phyloP scores from a whole-genome alignment of 768 basidiomycete species.

The Amanita polypyramis region DNA sequence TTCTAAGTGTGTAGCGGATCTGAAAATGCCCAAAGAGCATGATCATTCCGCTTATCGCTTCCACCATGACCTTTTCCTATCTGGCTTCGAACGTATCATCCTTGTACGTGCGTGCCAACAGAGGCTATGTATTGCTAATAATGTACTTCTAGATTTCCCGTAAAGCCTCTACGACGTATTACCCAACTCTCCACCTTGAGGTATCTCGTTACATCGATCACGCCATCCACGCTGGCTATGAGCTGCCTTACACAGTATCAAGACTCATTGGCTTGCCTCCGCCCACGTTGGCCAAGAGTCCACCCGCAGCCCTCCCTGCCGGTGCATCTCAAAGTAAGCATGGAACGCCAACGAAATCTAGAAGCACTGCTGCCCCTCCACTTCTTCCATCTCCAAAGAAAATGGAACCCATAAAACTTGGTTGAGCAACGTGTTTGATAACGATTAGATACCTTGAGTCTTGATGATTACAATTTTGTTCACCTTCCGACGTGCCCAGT shows the following conservation, averaged over 20 bases:
- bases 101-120: slow-evolving; percentile 42
- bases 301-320: slow-evolving; percentile 17
- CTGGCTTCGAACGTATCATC: slow-evolving; percentile 85
- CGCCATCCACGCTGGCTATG: slow-evolving; percentile 54
- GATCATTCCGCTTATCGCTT: slow-evolving; percentile 73
- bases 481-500: too few relatives aligned
- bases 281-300: slow-evolving; percentile 39
- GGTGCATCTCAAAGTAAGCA: slow-evolving; percentile 8
- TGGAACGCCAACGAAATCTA: slow-evolving; percentile 17
- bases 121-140: neutral
- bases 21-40: slow-evolving; percentile 56
- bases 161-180: slow-evolving; percentile 91
- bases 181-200: slow-evolving; percentile 91
- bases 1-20: slow-evolving; percentile 50
- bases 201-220: slow-evolving; percentile 76
- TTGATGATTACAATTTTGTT: neutral
- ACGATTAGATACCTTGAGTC: neutral
- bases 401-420: slow-evolving; percentile 33
- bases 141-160: slow-evolving; percentile 61
- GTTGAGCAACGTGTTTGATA: slow-evolving; percentile 12
- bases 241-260: slow-evolving; percentile 74
- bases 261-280: slow-evolving; percentile 78
- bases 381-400: slow-evolving; percentile 31
- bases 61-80: slow-evolving; percentile 81
- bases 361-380: slow-evolving; percentile 14